These are phyloP conservation scores for Coemansia sp. DNA, from an alignment of 192 early-diverging fungal species.

Conservation along the genomic window DNA sequence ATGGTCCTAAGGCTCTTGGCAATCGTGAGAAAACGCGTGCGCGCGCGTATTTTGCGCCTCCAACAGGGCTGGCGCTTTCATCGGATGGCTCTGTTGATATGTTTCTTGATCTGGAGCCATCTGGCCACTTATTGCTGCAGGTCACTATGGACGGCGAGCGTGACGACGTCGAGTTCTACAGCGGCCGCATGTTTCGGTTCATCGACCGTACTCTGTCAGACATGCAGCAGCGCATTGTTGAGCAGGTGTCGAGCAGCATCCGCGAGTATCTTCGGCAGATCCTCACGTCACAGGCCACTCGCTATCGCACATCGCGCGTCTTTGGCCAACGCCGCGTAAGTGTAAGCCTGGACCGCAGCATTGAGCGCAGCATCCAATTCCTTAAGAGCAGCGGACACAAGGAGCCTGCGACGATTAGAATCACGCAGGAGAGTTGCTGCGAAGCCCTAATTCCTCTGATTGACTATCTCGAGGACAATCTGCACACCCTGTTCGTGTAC, in stretches of 20 bases:
- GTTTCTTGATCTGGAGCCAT: conserved; percentile 67
- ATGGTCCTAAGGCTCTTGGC: conserved; percentile 51
- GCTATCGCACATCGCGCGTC: conserved; percentile 37
- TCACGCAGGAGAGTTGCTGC: conserved; percentile 62
- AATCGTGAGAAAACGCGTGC: conserved; percentile 59
- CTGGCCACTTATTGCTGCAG: conserved; percentile 68
- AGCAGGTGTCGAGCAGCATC: conserved; percentile 68
- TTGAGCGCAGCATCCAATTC: conserved; percentile 60
- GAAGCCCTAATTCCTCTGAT: conserved; percentile 68
- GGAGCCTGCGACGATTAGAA: conserved; percentile 33
- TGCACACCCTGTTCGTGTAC: conserved; percentile 66
- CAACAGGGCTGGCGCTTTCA: conserved; percentile 39
- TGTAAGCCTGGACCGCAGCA: conserved; percentile 42
- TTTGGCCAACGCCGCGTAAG: conserved; percentile 15
- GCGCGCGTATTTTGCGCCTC: conserved; percentile 62
- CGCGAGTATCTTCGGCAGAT: conserved; percentile 69
- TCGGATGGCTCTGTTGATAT: conserved; percentile 68
- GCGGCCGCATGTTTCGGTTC: conserved; percentile 73
- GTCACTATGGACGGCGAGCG: conserved; percentile 79
- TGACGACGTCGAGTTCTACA: conserved; percentile 83
- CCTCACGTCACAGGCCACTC: conserved; percentile 54
- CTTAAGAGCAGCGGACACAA: conserved; percentile 44
- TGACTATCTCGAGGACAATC: conserved; percentile 76
- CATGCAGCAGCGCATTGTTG: conserved; percentile 69
- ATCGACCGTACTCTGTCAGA: conserved; percentile 71